A percentile compares a stretch with the other conserved stretches of the same genome.
Evolutionary conservation across 768 basidiomycete genomes (phyloP).

Genomic region (Pleurotus platypus): DNA sequence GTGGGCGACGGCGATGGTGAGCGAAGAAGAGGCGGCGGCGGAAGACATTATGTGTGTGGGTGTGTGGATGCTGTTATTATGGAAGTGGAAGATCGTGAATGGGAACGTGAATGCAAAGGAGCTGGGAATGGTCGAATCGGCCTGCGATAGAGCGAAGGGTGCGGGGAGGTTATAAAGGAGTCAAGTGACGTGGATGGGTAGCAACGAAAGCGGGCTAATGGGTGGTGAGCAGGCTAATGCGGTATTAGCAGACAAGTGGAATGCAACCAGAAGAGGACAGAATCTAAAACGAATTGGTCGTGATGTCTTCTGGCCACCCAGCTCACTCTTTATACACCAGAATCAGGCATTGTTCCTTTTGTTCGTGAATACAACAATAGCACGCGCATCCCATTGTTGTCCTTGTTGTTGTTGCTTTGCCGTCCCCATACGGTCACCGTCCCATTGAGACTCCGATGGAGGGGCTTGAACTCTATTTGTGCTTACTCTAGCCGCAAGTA

Average conservation of each 20-base stretch:
- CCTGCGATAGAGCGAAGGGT: slow-evolving; percentile 50
- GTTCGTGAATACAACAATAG: neutral
- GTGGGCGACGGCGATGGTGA: slow-evolving; percentile 69
- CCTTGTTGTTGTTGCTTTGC: neutral
- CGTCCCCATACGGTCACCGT: neutral
- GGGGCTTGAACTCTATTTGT: slow-evolving; percentile 5
- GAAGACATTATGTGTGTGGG: slow-evolving; percentile 7
- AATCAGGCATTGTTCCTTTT: neutral
- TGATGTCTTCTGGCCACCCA: neutral
- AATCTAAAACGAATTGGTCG: neutral
- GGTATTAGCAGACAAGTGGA: neutral
- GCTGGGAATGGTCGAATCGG: slow-evolving; percentile 36
- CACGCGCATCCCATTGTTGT: neutral
- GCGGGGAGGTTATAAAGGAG: neutral
- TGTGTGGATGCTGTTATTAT: slow-evolving; percentile 9
- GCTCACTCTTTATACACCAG: neutral
- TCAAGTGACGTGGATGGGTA: slow-evolving; percentile 12
- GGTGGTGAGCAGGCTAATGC: neutral
- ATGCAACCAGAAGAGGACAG: neutral
- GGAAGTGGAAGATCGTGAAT: slow-evolving; percentile 13
- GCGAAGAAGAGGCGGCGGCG: slow-evolving; percentile 40
- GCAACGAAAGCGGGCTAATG: slow-evolving; percentile 4
- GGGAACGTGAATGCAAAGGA: slow-evolving; percentile 20
- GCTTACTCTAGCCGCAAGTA: neutral
- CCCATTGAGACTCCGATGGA: neutral